These are phyloP conservation scores for Fallopia convolvulus DNA, from an alignment of 148 eudicot species.

Conservation along the genomic window DNA sequence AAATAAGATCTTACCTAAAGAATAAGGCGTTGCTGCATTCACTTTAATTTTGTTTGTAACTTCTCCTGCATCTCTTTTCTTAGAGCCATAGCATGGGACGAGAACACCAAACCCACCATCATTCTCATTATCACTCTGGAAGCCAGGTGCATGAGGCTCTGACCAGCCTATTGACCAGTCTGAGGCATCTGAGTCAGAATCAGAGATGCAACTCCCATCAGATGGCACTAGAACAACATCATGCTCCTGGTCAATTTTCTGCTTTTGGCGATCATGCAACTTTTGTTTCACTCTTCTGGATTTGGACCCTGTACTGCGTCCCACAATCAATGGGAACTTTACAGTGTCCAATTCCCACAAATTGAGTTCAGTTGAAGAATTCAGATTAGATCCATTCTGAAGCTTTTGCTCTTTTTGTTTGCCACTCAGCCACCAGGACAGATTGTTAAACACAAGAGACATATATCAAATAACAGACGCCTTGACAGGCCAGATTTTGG, in stretches of 20 bases:
- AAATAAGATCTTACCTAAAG: not conserved
- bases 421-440: slow-evolving; percentile 35
- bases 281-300: slow-evolving; percentile 29
- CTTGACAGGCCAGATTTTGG: not conserved
- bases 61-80: not conserved
- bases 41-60: not conserved
- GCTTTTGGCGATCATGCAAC: slow-evolving; percentile 26
- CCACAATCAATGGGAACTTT: slow-evolving; percentile 24
- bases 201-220: slow-evolving; percentile 43
- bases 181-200: slow-evolving; percentile 41
- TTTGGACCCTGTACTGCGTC: slow-evolving; percentile 15
- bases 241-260: slow-evolving; percentile 33
- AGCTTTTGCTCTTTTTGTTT: slow-evolving; percentile 25
- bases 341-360: slow-evolving; percentile 27
- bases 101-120: slow-evolving; percentile 44
- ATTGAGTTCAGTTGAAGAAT: slow-evolving; percentile 20
- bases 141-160: slow-evolving; percentile 41
- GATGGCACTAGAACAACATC: slow-evolving; percentile 43
- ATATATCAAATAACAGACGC: slow-evolving; percentile 10
- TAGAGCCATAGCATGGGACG: slow-evolving; percentile 41
- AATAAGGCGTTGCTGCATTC: not conserved
- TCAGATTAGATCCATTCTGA: slow-evolving; percentile 13
- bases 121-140: slow-evolving; percentile 30
- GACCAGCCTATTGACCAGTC: slow-evolving; percentile 55
- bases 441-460: slow-evolving; percentile 24